Percentiles rank a stretch among this genome's conserved stretches.
Conservation (phyloP, 164 flowering plant species). For the Macadamia integrifolia region DNA sequence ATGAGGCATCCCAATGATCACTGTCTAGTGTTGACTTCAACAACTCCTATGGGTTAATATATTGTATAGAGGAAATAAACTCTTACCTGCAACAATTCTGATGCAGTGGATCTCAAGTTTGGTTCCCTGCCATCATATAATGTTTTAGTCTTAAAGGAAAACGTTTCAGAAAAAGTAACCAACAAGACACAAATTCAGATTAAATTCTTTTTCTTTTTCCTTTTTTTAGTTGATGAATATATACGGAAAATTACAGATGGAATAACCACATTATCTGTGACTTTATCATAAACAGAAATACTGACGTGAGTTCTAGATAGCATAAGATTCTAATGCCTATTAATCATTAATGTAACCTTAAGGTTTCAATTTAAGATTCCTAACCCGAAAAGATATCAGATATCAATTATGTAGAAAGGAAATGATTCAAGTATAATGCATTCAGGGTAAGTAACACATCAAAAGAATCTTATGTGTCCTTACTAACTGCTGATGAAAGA, state of each 20-base stretch:
- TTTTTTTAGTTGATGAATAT: neutral
- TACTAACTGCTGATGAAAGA: neutral
- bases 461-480: neutral
- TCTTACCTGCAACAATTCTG: conserved; percentile 60
- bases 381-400: no score
- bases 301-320: no score
- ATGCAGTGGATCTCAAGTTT: conserved; percentile 40
- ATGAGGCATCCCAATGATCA: neutral
- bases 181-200: neutral
- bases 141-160: conserved; percentile 1
- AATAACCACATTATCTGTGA: neutral
- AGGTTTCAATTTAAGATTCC: no score
- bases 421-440: no score
- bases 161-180: neutral
- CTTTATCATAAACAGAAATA: neutral
- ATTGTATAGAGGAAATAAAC: conserved; percentile 17
- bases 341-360: no score
- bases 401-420: no score
- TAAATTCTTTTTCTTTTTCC: neutral
- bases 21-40: neutral
- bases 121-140: conserved; percentile 52
- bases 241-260: neutral
- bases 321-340: no score
- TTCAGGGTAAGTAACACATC: no score
- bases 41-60: no score